phyloP scores from a whole-genome alignment of 2,329 filamentous ascomycete genomes.

The Chrysoporthe puriensis region DNA sequence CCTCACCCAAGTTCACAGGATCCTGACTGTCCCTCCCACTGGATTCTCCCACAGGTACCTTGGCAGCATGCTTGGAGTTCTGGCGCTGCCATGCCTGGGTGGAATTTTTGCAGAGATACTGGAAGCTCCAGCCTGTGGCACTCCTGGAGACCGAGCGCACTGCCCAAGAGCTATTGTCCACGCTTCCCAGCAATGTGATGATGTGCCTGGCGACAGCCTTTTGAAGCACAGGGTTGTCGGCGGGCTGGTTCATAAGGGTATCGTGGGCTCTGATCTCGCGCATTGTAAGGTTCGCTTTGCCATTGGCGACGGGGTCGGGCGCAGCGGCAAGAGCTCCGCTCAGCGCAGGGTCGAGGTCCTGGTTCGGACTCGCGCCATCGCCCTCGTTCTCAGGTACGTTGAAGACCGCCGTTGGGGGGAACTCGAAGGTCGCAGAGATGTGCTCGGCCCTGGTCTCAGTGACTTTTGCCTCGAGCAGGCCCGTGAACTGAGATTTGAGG shows the following conservation, averaged over 20 bases:
- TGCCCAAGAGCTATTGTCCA: constrained; percentile 55
- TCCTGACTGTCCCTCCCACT: constrained; percentile 52
- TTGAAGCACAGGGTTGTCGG: constrained; percentile 53
- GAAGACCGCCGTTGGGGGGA: constrained; percentile 50
- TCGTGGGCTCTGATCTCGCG: constrained; percentile 50
- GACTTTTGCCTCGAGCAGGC: constrained; percentile 46
- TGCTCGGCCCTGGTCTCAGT: constrained; percentile 55
- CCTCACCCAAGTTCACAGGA: constrained; percentile 47
- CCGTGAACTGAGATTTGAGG: constrained; percentile 49
- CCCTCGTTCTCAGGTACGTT: constrained; percentile 45
- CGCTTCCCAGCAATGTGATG: constrained; percentile 44
- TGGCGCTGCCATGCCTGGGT: constrained; percentile 54
- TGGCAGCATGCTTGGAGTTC: constrained; percentile 45
- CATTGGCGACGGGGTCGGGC: constrained; percentile 24
- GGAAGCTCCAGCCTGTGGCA: constrained; percentile 56
- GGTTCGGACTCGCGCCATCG: constrained; percentile 34
- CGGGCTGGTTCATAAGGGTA: constrained; percentile 52
- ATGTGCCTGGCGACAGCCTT: constrained; percentile 54
- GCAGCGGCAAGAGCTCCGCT: constrained; percentile 41
- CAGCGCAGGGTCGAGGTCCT: constrained; percentile 15
- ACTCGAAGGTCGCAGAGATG: constrained; percentile 50
- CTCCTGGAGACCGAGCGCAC: constrained; percentile 49
- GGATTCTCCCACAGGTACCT: constrained; percentile 51
- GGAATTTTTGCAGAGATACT: constrained; percentile 58
- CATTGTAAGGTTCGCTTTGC: constrained; percentile 24